A percentile compares a stretch with the other conserved stretches of the same genome.
These are phyloP conservation scores for Zygotorulaspora chibaensis DNA, from an alignment of 805 yeast species.

Conservation along the genomic window DNA sequence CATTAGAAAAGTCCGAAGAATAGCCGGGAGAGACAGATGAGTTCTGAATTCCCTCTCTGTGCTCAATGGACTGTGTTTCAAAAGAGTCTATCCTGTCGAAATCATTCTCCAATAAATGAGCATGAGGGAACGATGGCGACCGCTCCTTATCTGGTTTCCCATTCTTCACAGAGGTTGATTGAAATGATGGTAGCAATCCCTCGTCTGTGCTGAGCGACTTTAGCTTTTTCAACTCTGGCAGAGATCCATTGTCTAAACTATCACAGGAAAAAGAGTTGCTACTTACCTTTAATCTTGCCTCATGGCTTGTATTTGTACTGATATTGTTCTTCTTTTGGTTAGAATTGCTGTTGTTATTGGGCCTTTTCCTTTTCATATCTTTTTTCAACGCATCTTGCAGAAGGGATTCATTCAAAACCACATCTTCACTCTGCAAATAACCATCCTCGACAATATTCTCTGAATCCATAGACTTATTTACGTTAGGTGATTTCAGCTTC, in stretches of 20 bases:
- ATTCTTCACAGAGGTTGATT: slow-evolving; percentile 6
- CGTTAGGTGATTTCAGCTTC: slow-evolving; percentile 4
- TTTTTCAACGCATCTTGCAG: slow-evolving; percentile 20
- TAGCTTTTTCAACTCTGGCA: slow-evolving; percentile 17
- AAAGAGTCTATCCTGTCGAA: slow-evolving; percentile 18
- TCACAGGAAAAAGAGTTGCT: slow-evolving; percentile 10
- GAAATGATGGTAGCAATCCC: slow-evolving; percentile 13
- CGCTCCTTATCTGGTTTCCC: background rate
- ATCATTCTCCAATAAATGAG: slow-evolving; percentile 2
- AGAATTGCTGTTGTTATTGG: slow-evolving; percentile 3
- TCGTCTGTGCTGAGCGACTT: slow-evolving; percentile 13
- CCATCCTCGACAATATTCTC: slow-evolving; percentile 16
- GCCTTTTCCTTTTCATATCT: slow-evolving; percentile 25
- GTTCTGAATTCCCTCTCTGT: slow-evolving; percentile 11
- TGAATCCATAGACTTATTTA: slow-evolving; percentile 9
- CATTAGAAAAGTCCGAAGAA: slow-evolving; percentile 8
- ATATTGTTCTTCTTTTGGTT: background rate
- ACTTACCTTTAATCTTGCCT: background rate
- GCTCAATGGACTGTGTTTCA: slow-evolving; percentile 20
- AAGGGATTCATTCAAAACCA: slow-evolving; percentile 19
- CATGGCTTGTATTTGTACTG: slow-evolving; percentile 2
- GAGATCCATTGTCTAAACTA: slow-evolving; percentile 8
- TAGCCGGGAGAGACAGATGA: slow-evolving; percentile 1
- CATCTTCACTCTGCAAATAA: slow-evolving; percentile 21
- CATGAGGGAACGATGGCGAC: background rate